Evolutionary conservation across 2,329 filamentous ascomycete genomes (phyloP).

Genomic region (Malbranchea cinnamomea): DNA sequence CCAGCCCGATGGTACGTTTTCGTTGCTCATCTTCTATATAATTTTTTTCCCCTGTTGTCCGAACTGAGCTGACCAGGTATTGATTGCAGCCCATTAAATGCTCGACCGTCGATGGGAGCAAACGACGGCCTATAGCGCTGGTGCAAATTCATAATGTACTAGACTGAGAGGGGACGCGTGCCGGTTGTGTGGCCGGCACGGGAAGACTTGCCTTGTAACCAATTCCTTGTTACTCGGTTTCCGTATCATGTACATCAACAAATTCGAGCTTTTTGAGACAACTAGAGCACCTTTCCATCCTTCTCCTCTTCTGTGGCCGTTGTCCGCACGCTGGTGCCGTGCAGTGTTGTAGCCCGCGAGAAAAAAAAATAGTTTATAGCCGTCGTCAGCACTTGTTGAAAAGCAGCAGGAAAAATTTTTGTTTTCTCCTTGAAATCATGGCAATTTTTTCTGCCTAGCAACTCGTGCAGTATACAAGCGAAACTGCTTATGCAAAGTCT

Average conservation of each 20-base stretch:
- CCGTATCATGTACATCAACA: constrained; percentile 31
- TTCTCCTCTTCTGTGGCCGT: no score
- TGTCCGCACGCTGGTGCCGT: no score
- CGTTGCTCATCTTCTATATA: constrained; percentile 1
- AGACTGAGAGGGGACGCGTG: constrained; percentile 4
- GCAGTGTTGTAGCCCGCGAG: no score
- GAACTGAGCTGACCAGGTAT: no score
- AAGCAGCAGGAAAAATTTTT: no score
- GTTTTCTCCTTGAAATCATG: no score
- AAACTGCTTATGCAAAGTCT: no score
- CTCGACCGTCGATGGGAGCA: background rate
- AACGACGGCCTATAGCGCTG: background rate
- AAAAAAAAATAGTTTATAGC: no score
- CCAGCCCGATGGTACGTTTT: constrained; percentile 75
- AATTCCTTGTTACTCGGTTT: constrained; percentile 18
- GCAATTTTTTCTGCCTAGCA: no score
- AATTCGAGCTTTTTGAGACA: constrained; percentile 7
- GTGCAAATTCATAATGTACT: constrained; percentile 2
- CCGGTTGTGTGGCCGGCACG: background rate
- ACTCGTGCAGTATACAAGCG: no score
- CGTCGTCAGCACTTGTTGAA: no score
- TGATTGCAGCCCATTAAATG: constrained; percentile 11
- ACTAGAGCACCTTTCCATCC: constrained; percentile 3
- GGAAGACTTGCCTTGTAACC: constrained; percentile 7
- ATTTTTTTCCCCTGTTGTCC: constrained; percentile 1